Percentiles rank a stretch among this genome's conserved stretches.
Conservation (phyloP, 202 grass and related monocot genomes). For the Hordeum pubiflorum region DNA sequence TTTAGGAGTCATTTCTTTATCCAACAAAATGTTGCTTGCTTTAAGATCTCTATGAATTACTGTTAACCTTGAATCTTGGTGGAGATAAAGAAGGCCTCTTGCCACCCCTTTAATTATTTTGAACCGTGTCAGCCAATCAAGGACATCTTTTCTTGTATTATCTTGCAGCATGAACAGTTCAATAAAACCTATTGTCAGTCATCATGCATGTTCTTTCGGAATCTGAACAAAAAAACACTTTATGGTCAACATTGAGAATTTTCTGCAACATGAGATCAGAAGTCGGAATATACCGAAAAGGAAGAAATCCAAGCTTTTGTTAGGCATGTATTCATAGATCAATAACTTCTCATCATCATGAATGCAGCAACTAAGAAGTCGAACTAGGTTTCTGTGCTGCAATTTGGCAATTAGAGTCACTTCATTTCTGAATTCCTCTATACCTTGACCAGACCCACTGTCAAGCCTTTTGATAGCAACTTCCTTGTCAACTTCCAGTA, state of each 20-base stretch:
- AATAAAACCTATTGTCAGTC: not conserved
- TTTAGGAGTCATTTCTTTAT: conserved; percentile 50
- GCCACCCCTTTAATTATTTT: conserved; percentile 39
- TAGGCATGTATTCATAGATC: conserved; percentile 44
- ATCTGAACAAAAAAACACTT: not conserved
- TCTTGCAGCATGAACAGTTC: conserved; percentile 2
- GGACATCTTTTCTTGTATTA: not conserved
- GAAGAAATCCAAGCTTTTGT: conserved; percentile 43
- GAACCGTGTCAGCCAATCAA: conserved; percentile 35
- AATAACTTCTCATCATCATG: conserved; percentile 44
- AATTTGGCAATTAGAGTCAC: conserved; percentile 38
- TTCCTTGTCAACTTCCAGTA: conserved; percentile 1
- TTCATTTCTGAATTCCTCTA: conserved; percentile 43
- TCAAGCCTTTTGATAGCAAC: conserved; percentile 45
- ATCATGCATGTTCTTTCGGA: not conserved
- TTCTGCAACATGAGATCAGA: not conserved
- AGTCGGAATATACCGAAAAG: conserved; percentile 32
- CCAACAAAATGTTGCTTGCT: conserved; percentile 42
- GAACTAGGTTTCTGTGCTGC: conserved; percentile 47
- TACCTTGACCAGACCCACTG: conserved; percentile 31
- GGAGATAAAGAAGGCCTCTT: conserved; percentile 44
- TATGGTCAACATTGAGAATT: not conserved
- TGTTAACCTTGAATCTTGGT: conserved; percentile 46
- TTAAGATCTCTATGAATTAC: conserved; percentile 52
- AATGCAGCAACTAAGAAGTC: conserved; percentile 39